Evolutionary conservation across 352 stramenopile species (phyloP).

Genomic region (Pythium monospermum): DNA sequence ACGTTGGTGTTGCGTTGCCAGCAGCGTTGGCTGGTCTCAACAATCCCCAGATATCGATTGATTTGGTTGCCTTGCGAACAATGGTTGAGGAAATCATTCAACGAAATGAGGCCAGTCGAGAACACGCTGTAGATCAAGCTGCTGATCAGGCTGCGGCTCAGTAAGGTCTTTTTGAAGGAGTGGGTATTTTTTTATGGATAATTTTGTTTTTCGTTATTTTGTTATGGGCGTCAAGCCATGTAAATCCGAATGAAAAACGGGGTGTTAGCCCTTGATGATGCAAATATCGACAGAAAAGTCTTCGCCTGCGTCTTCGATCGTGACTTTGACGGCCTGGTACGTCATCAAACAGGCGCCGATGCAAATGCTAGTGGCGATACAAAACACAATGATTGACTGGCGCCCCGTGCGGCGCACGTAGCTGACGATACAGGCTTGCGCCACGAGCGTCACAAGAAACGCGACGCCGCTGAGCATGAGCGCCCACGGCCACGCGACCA

Average conservation of each 20-base stretch:
- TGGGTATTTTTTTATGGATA: too few species aligned
- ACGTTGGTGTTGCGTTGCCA: constrained; percentile 9
- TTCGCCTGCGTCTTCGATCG: constrained; percentile 34
- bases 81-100: too few species aligned
- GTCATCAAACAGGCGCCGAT: constrained; percentile 43
- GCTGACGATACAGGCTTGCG: constrained; percentile 44
- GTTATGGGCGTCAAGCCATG: too few species aligned
- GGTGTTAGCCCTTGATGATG: background rate
- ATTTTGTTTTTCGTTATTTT: too few species aligned
- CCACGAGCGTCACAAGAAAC: constrained; percentile 42
- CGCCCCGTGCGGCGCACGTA: constrained; percentile 44
- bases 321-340: constrained; percentile 43
- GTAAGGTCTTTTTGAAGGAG: too few species aligned
- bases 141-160: too few species aligned
- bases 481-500: constrained; percentile 46
- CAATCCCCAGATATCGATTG: too few species aligned
- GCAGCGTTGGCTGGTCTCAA: too few species aligned
- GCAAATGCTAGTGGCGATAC: constrained; percentile 36
- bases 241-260: background rate
- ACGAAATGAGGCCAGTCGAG: too few species aligned
- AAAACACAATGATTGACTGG: constrained; percentile 52
- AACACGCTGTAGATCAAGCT: too few species aligned
- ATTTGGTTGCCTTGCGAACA: too few species aligned
- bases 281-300: constrained; percentile 31
- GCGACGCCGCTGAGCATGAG: constrained; percentile 30